A percentile compares a stretch with the other conserved stretches of the same genome.
These are phyloP conservation scores for Neofusicoccum kwambonambiense DNA, from an alignment of 2,329 filamentous ascomycete species.

Conservation along the genomic window DNA sequence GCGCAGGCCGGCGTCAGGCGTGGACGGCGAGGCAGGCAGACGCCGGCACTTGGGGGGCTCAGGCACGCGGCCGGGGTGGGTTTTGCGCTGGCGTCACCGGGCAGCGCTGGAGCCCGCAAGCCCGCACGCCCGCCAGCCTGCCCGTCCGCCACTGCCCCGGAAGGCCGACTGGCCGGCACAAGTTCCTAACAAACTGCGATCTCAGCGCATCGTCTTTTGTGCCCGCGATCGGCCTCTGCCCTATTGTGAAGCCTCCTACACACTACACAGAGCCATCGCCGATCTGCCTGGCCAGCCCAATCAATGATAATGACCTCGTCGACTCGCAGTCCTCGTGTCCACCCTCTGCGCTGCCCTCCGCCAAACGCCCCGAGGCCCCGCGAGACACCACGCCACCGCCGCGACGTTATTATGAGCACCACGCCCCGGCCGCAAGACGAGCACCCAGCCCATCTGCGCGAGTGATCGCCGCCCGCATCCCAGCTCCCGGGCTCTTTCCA, in stretches of 20 bases:
- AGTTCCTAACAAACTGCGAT: conserved; percentile 13
- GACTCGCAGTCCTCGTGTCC: neutral
- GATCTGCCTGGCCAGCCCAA: conserved; percentile 4
- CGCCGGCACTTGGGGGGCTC: too few species aligned
- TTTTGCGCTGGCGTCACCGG: too few species aligned
- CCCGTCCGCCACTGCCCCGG: too few species aligned
- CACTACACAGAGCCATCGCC: conserved; percentile 14
- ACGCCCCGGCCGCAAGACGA: neutral
- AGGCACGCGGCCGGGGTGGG: too few species aligned
- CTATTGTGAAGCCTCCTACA: conserved; percentile 4
- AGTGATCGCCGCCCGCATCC: conserved; percentile 11
- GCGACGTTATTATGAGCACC: neutral
- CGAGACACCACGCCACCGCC: neutral
- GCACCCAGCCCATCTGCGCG: neutral
- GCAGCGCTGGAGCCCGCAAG: too few species aligned
- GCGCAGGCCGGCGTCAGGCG: too few species aligned
- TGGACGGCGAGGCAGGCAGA: too few species aligned
- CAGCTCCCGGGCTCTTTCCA: neutral
- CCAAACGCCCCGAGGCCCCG: neutral
- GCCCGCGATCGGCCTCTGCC: conserved; percentile 13
- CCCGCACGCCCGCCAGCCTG: too few species aligned
- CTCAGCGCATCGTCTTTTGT: conserved; percentile 11
- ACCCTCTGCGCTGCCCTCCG: neutral
- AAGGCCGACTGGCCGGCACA: neutral
- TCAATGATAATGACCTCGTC: conserved; percentile 15